These are phyloP conservation scores for Candida nanaspora DNA, from an alignment of 805 yeast genomes.

Conservation along the genomic window DNA sequence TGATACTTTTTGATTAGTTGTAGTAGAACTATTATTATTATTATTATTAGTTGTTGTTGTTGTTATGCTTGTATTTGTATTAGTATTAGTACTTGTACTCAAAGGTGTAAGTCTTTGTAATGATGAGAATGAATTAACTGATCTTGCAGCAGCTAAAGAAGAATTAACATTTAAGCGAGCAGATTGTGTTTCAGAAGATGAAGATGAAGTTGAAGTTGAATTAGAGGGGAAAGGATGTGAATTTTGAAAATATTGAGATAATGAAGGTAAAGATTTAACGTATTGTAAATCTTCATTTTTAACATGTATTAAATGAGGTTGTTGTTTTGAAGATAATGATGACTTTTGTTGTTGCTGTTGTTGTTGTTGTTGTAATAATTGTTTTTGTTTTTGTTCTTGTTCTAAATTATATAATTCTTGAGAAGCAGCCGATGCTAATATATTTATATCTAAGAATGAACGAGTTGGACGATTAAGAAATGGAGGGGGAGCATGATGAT, in stretches of 20 bases:
- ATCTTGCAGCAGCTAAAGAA: constrained; percentile 11
- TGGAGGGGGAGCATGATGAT: constrained; percentile 8
- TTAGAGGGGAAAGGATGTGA: constrained; percentile 28
- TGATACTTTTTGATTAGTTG: constrained; percentile 12
- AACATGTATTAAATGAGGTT: not conserved
- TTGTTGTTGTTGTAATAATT: constrained; percentile 13
- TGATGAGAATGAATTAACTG: constrained; percentile 32
- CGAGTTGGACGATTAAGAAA: constrained; percentile 10
- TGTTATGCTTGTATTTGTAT: too few relatives aligned
- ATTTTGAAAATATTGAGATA: constrained; percentile 39
- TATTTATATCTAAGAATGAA: constrained; percentile 36
- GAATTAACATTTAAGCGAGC: not conserved
- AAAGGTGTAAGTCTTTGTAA: constrained; percentile 40
- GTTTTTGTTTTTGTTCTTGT: constrained; percentile 13
- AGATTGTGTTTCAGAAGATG: constrained; percentile 24
- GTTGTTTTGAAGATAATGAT: not conserved
- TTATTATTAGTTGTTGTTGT: too few relatives aligned
- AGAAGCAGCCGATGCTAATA: constrained; percentile 47
- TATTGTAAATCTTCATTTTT: constrained; percentile 19
- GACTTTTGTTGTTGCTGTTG: constrained; percentile 3
- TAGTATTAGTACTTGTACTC: too few relatives aligned
- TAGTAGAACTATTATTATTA: too few relatives aligned
- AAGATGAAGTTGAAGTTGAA: constrained; percentile 22
- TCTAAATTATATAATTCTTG: constrained; percentile 43
- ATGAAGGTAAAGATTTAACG: constrained; percentile 46